These are phyloP conservation scores for Solidago caesia DNA, from an alignment of 129 eudicot genomes.

Conservation along the genomic window DNA sequence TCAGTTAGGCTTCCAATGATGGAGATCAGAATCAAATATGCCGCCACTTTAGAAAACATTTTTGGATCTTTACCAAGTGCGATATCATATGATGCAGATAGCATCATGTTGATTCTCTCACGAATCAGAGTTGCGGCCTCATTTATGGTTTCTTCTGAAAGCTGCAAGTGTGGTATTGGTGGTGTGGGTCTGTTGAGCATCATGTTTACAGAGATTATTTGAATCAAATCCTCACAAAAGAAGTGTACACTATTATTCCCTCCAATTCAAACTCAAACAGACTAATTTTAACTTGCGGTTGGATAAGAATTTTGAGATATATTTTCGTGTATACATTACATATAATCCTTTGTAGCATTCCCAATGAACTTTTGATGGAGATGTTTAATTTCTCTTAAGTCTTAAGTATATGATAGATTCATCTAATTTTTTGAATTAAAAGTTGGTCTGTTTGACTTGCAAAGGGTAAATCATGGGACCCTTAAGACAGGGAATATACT, in stretches of 20 bases:
- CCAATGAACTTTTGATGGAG: not conserved
- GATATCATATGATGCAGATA: slow-evolving; percentile 56
- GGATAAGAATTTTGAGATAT: not conserved
- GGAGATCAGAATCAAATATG: slow-evolving; percentile 48
- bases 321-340: not conserved
- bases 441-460: slow-evolving; percentile 15
- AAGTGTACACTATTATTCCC: not conserved
- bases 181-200: slow-evolving; percentile 78
- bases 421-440: not conserved
- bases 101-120: slow-evolving; percentile 46
- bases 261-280: slow-evolving; percentile 24
- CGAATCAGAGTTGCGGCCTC: slow-evolving; percentile 57
- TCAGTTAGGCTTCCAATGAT: slow-evolving; percentile 61
- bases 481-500: not conserved
- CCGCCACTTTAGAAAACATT: slow-evolving; percentile 57
- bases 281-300: not conserved
- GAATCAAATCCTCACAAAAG: slow-evolving; percentile 6
- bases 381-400: not conserved
- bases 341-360: not conserved
- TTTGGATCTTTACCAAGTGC: slow-evolving; percentile 76
- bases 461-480: slow-evolving; percentile 22
- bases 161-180: slow-evolving; percentile 67
- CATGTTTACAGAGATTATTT: slow-evolving; percentile 18
- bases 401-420: not conserved
- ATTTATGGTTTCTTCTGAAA: slow-evolving; percentile 62